phyloP scores from a whole-genome alignment of 306 rosid genomes.

The Prunus mira region DNA sequence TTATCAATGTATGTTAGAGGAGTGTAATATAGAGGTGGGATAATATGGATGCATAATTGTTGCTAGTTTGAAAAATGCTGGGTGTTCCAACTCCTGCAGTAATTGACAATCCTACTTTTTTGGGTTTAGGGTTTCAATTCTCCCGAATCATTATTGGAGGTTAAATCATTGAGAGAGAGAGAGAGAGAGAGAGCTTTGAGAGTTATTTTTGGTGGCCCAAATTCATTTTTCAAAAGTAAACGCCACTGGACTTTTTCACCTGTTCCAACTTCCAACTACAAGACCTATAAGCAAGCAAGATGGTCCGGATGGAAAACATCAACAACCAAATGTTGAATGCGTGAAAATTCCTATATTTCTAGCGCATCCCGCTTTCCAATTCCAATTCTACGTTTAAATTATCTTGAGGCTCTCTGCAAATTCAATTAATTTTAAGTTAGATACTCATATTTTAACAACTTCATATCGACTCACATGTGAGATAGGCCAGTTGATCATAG shows the following conservation, averaged over 20 bases:
- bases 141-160: not conserved
- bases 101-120: too few species aligned
- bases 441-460: too few species aligned
- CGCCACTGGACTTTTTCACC: too few species aligned
- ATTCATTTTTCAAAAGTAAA: too few species aligned
- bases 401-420: too few species aligned
- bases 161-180: not conserved
- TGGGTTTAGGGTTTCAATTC: too few species aligned
- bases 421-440: too few species aligned
- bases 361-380: not conserved
- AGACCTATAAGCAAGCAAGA: not conserved
- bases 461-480: too few species aligned
- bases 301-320: not conserved
- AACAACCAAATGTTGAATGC: not conserved
- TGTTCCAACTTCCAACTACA: too few species aligned
- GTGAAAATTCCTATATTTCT: not conserved
- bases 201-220: too few species aligned
- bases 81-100: not conserved
- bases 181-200: too few species aligned
- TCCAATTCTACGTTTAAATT: not conserved
- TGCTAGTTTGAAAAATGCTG: conserved; percentile 42
- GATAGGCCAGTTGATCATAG: too few species aligned
- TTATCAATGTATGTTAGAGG: conserved; percentile 34
- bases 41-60: conserved; percentile 25
- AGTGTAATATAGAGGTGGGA: conserved; percentile 38